phyloP scores from a whole-genome alignment of 352 stramenopile genomes.

The Phytophthora pistaciae region DNA sequence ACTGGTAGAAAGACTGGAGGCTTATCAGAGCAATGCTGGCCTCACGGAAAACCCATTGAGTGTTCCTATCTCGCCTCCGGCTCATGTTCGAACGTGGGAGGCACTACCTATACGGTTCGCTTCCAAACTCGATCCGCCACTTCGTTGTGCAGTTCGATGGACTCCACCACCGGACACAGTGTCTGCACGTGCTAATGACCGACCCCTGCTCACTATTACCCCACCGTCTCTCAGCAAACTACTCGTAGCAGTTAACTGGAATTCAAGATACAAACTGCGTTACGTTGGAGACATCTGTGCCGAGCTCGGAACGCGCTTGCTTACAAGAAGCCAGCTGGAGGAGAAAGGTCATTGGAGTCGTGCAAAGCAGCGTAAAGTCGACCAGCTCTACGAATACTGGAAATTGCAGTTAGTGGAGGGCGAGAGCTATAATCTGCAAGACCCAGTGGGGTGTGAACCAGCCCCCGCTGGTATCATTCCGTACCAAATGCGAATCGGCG shows the following conservation, averaged over 20 bases:
- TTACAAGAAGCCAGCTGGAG: neutral
- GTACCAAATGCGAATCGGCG: conserved; percentile 1
- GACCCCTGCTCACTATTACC: neutral
- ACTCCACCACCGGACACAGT: neutral
- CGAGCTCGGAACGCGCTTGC: neutral
- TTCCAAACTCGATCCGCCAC: neutral
- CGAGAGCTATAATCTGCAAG: too few species aligned
- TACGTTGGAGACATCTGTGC: neutral
- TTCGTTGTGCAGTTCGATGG: neutral
- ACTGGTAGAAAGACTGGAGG: neutral
- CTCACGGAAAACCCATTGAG: neutral
- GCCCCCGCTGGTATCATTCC: neutral
- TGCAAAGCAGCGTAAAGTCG: too few species aligned
- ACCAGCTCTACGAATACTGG: neutral
- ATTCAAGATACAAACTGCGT: neutral
- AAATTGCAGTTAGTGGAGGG: neutral
- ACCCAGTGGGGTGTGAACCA: neutral
- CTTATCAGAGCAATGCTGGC: neutral
- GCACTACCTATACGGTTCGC: neutral
- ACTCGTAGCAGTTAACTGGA: neutral
- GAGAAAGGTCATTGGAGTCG: neutral
- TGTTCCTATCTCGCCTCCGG: neutral
- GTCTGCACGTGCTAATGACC: neutral
- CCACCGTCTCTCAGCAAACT: neutral
- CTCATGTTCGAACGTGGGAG: neutral